Evolutionary conservation across 2,329 filamentous ascomycete genomes (phyloP).

Genomic region (Myriosclerotinia scirpicola): DNA sequence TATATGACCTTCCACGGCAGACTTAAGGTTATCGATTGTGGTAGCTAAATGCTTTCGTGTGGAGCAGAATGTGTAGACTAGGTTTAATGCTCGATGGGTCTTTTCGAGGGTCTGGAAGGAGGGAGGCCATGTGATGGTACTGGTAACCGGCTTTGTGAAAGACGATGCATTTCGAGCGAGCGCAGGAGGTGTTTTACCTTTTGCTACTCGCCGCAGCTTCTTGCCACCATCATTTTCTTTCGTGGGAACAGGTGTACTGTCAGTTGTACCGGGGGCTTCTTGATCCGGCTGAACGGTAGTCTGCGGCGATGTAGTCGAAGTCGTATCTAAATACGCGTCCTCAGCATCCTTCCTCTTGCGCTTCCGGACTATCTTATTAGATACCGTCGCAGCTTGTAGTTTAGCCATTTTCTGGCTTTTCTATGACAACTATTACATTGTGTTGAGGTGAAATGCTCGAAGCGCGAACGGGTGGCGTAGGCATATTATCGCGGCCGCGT

Average conservation of each 20-base stretch:
- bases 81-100: slow-evolving; percentile 80
- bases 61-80: slow-evolving; percentile 93
- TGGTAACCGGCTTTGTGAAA: slow-evolving; percentile 33
- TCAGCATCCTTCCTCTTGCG: slow-evolving; percentile 43
- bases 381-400: slow-evolving; percentile 50
- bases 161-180: slow-evolving; percentile 34
- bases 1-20: slow-evolving; percentile 80
- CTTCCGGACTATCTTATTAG: slow-evolving; percentile 44
- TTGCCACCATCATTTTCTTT: slow-evolving; percentile 55
- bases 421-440: not conserved
- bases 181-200: slow-evolving; percentile 34
- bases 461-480: slow-evolving; percentile 2
- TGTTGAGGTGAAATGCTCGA: not conserved
- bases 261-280: slow-evolving; percentile 20
- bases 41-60: slow-evolving; percentile 90
- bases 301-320: not conserved
- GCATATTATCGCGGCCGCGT: not conserved
- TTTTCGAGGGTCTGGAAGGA: slow-evolving; percentile 71
- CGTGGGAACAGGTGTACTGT: slow-evolving; percentile 50
- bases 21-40: slow-evolving; percentile 84
- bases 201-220: slow-evolving; percentile 49
- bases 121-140: slow-evolving; percentile 62
- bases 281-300: not conserved
- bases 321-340: slow-evolving; percentile 28
- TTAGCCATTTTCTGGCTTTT: slow-evolving; percentile 32